Base-by-base conservation (phyloP, 208 protist genomes). In the Acanthamoeba pearcei region DNA sequence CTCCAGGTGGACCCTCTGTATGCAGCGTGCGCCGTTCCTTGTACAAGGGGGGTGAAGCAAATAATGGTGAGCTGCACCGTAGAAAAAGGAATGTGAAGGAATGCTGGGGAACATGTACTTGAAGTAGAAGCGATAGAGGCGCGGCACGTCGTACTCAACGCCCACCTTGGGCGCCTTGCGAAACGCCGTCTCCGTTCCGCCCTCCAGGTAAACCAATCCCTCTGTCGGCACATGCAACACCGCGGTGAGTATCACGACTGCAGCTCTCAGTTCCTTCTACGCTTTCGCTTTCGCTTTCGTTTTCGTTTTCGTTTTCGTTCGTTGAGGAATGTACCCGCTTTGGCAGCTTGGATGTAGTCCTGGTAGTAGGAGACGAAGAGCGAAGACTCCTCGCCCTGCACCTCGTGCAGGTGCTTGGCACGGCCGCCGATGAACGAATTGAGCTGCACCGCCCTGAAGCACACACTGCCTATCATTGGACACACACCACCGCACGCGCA, bases 381-480 rank as follows among this genome's bases (percentile, higher is more conserved):
- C 2, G 35, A 1, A 27, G 85, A 91, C 85, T 91, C 85, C 46
- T 91, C 85, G 60, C 85, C 85, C 24, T 91, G 55, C 55, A 35
- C 38, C 57, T 91, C 85, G 60, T 91, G 85, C 8, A 17, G 5
- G 70, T 91, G 85, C 60, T 91, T 91, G 85, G 85, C 85, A 9
- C 64, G 55, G 13, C 85, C 85, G 3, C 85, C 60, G 1, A 91
- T 64, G 55, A 91, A 72, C 13, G 55, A 57, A 53, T 91, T 91
- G 32, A 91, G 60, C 32, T 91, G 85, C 85, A 91, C 85, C 35
- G 85, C 85, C 12, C 85, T 27, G 85, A 91, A 91, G 42, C 85
- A 91, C 38, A 91, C 85, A 17, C 85, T 72, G 15, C 85, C 85
- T 74, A 49, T 27, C 12, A 72, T n/a, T 1, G 3, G 24, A 3